A percentile compares a stretch with the other conserved stretches of the same genome.
These are phyloP conservation scores for Pouteria glomerata DNA, from an alignment of 148 eudicot genomes.

Conservation along the genomic window DNA sequence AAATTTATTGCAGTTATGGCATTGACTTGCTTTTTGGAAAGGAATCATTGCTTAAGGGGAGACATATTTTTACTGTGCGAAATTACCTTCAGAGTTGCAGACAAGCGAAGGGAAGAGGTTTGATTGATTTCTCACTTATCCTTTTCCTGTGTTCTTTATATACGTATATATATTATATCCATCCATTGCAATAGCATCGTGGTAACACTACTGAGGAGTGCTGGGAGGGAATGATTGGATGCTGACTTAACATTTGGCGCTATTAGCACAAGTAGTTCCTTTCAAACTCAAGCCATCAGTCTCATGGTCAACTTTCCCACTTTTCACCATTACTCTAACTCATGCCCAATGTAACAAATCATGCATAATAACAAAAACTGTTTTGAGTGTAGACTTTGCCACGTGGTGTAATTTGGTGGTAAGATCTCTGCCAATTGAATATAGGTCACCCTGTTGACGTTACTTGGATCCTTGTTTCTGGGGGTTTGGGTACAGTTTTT, in stretches of 20 bases:
- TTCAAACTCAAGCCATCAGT: neutral
- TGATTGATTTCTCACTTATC: neutral
- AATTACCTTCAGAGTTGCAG: slow-evolving; percentile 51
- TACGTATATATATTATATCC: neutral
- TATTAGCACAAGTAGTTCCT: neutral
- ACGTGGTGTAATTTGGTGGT: too few relatives aligned
- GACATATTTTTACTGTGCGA: slow-evolving; percentile 44
- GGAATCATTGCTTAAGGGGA: slow-evolving; percentile 51
- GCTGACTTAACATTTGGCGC: neutral
- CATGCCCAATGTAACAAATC: too few relatives aligned
- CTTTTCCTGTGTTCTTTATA: neutral
- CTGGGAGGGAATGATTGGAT: neutral
- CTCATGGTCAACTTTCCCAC: too few relatives aligned
- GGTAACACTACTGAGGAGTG: neutral
- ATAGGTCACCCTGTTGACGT: too few relatives aligned
- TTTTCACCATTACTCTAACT: too few relatives aligned
- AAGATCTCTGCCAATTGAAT: too few relatives aligned
- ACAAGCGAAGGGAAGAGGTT: slow-evolving; percentile 49
- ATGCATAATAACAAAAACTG: too few relatives aligned
- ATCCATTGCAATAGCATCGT: neutral
- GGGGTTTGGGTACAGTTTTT: too few relatives aligned
- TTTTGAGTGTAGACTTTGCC: too few relatives aligned
- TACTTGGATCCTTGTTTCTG: too few relatives aligned
- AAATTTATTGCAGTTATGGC: slow-evolving; percentile 45
- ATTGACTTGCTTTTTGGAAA: slow-evolving; percentile 46